Percentiles rank a stretch among this genome's conserved stretches.
Evolutionary conservation across 129 eudicot genomes (phyloP).

Genomic region (Helianthus tuberosus): DNA sequence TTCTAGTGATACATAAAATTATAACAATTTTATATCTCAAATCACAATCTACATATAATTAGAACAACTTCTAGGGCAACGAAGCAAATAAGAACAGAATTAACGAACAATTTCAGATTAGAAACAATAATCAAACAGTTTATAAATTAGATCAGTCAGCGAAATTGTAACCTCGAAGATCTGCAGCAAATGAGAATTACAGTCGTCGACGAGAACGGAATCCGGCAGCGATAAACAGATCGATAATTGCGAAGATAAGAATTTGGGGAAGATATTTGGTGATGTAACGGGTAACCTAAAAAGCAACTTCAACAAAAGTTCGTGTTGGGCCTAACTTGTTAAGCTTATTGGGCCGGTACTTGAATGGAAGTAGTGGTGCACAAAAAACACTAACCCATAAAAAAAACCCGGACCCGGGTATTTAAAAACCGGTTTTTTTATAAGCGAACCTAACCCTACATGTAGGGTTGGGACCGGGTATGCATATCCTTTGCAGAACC

Average conservation of each 20-base stretch:
- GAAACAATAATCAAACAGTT: background rate
- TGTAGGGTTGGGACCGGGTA: too few species aligned
- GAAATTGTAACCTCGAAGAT: slow-evolving; percentile 13
- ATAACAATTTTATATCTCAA: background rate
- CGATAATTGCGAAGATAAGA: slow-evolving; percentile 20
- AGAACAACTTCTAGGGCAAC: background rate
- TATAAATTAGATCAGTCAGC: background rate
- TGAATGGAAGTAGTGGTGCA: too few species aligned
- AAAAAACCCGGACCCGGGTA: too few species aligned
- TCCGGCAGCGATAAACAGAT: slow-evolving; percentile 23
- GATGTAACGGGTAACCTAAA: background rate
- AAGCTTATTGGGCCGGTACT: too few species aligned
- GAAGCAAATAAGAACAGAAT: background rate
- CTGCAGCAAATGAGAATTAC: background rate
- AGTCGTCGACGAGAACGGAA: slow-evolving; percentile 4
- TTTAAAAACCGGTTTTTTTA: too few species aligned
- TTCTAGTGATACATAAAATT: background rate
- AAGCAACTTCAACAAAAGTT: background rate
- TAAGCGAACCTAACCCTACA: too few species aligned
- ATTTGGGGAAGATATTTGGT: slow-evolving; percentile 21
- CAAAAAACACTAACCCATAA: too few species aligned
- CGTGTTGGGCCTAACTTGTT: background rate
- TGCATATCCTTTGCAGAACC: too few species aligned
- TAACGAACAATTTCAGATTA: background rate
- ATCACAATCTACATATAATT: slow-evolving; percentile 3